Evolutionary conservation across 179 eudicot species (phyloP), one percentile per base, ranked within the genome.

Genomic region (Beta corolliflora): DNA sequence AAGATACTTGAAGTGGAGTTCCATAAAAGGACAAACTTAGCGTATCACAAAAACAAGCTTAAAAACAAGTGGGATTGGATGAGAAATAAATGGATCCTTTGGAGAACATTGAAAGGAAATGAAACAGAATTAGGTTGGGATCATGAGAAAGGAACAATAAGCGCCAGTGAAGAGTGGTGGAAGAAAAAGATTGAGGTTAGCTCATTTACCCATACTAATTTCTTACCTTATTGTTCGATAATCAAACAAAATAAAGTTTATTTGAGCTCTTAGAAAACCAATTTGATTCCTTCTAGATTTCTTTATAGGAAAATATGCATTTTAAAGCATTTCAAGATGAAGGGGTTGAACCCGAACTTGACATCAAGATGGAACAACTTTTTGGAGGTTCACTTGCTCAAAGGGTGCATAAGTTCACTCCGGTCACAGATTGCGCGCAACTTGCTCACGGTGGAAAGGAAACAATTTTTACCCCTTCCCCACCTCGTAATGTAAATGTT

Each of bases 11-110:
- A 52, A 52, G 60, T 25, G 19, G 61, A 65, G 29, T 64, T 78
- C 53, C 65, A 66, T 4, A 53, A 19, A 31, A 64, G 19, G 50
- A 78, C 75, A 1, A 78, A 67, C 61, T 66, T 78, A 67, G 61
- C 72, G 1, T 78, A 78, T 36, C 46, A 41, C 7, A 78, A 15
- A 41, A 31, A 53, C 60, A 52, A 78, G 53, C 48, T 78, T 1
- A 78, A 78, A 67, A 78, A 64, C 50, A 78, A 65, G 73, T 78
- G 73, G 81, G 81, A 78, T 66, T 78, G 81, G 81, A 78, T 78
- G 81, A 21, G 50, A 67, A 55, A 7, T 50, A 48, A 61, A 29
- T 78, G 50, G 59, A 66, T 6, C 45, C 63, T 65, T 63, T 78
- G 81, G 81, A 78, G 67, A 60, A 45, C 81, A 14, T 31, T 78